phyloP scores from a whole-genome alignment of 495 filamentous ascomycete genomes.

The Haplographium delicatum region DNA sequence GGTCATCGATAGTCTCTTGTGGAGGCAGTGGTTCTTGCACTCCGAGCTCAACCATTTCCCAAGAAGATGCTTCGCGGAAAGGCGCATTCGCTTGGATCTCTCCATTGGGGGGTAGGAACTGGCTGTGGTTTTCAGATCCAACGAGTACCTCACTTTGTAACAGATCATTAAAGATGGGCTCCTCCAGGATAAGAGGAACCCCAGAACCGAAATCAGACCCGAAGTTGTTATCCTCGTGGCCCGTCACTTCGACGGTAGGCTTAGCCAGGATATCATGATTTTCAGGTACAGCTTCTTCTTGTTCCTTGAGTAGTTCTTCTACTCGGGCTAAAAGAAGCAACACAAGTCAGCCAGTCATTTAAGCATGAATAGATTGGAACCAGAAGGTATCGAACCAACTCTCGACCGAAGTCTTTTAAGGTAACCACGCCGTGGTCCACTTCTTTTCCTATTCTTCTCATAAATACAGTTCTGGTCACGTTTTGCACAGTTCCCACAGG shows the following conservation, averaged over 20 bases:
- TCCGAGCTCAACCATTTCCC: slow-evolving; percentile 89
- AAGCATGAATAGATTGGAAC: neutral
- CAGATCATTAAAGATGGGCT: neutral
- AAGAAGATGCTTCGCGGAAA: slow-evolving; percentile 41
- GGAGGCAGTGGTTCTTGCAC: slow-evolving; percentile 83
- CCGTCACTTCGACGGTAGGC: neutral
- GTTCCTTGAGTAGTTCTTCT: neutral
- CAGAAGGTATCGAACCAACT: neutral
- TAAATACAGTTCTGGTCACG: neutral
- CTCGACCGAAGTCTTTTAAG: neutral
- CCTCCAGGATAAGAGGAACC: neutral
- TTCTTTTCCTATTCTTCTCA: neutral
- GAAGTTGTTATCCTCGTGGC: neutral
- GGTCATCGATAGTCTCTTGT: slow-evolving; percentile 78
- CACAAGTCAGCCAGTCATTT: neutral
- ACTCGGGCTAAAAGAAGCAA: neutral
- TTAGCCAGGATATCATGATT: neutral
- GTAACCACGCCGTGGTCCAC: neutral
- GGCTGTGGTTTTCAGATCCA: neutral
- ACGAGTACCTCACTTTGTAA: neutral
- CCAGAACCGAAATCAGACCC: neutral
- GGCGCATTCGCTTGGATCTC: neutral
- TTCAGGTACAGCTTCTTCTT: neutral
- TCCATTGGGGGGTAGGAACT: neutral
- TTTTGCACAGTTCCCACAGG: neutral